These are phyloP conservation scores for Blepharisma stoltei DNA, from an alignment of 73 alveolate species.

Conservation along the genomic window DNA sequence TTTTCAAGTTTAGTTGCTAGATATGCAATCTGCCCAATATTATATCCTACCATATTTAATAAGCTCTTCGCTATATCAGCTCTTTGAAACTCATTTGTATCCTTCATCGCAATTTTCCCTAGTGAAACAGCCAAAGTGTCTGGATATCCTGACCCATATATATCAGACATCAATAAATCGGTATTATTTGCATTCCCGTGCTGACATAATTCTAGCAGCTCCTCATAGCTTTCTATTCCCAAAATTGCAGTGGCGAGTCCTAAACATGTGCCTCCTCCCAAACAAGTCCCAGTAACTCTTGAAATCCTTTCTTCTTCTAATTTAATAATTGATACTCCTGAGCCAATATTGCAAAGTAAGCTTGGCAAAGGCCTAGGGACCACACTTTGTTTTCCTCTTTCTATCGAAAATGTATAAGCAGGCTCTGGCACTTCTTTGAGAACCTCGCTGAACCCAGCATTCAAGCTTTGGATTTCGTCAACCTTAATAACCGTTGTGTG, in stretches of 20 bases:
- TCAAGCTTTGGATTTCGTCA: conserved; percentile 81
- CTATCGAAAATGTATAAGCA: conserved; percentile 57
- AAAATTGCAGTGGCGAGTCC: conserved; percentile 76
- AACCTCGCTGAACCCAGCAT: conserved; percentile 69
- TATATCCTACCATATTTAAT: conserved; percentile 71
- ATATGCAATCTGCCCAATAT: conserved; percentile 77
- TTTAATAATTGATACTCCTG: conserved; percentile 87
- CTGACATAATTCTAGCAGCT: conserved; percentile 62
- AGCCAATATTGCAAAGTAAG: conserved; percentile 76
- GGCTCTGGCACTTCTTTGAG: conserved; percentile 53
- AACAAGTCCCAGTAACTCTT: conserved; percentile 84
- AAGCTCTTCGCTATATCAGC: conserved; percentile 79
- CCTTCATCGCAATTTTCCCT: conserved; percentile 74
- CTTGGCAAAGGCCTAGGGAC: conserved; percentile 61
- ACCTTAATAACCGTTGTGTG: conserved; percentile 55
- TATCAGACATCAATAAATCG: conserved; percentile 73
- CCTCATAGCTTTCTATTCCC: conserved; percentile 66
- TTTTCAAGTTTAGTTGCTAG: conserved; percentile 64
- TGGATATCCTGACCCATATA: conserved; percentile 51
- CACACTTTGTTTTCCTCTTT: conserved; percentile 39
- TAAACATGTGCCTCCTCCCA: conserved; percentile 92
- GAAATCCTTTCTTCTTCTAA: conserved; percentile 42
- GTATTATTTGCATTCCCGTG: conserved; percentile 71
- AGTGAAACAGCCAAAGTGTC: conserved; percentile 65
- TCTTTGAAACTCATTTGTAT: conserved; percentile 45